Evolutionary conservation across 306 rosid genomes (phyloP), one percentile per base, ranked within the genome.

Genomic region (Casuarina cunninghamiana): DNA sequence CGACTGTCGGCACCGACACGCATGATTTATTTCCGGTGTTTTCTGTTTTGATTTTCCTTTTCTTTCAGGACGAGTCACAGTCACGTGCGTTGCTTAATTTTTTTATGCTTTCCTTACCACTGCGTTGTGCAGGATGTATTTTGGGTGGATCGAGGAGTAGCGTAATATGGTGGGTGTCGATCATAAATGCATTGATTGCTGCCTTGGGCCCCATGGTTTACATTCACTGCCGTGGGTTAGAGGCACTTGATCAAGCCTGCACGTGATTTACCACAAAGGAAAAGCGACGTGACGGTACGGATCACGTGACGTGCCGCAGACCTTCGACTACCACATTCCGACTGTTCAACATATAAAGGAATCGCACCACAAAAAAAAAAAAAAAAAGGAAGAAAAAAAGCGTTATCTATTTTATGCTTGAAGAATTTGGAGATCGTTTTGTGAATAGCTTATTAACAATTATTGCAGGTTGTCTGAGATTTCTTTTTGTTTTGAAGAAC

Each of bases 1-100:
- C 32, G 9, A 35, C 51, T 79, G 96, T 91, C 94, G 91, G 94
- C 87, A 88, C 97, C 91, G 91, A 88, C 94, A 85, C 88, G 86
- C 88, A 71, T 85, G 11, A 75, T 84, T 79, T 69, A 55, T 73
- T 76, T 66, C 92, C 88, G 90, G 87, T 82, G 38, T 44, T 51
- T 75, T 67, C 69, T 51, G n/a, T 11, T 58, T 49, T 60, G 5
- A 1, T 69, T 53, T 48, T 17, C n/a, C 11, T 32, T 12, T 3
- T 32, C 1, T 0, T 67, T 17, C 17, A 19, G 44, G 26, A 21
- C 62, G 5, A 65, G 67, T 77, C 80, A 79, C 79, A 65, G 67
- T 77, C 80, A 79, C 79, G 81, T 21, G 10, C 4, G 39, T 0
- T 61, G 39, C 48, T 48, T 49, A 68, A 5, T 53, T 13, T 50